These are phyloP conservation scores for Blastobotrys attinorum DNA, from an alignment of 805 yeast species.

Conservation along the genomic window DNA sequence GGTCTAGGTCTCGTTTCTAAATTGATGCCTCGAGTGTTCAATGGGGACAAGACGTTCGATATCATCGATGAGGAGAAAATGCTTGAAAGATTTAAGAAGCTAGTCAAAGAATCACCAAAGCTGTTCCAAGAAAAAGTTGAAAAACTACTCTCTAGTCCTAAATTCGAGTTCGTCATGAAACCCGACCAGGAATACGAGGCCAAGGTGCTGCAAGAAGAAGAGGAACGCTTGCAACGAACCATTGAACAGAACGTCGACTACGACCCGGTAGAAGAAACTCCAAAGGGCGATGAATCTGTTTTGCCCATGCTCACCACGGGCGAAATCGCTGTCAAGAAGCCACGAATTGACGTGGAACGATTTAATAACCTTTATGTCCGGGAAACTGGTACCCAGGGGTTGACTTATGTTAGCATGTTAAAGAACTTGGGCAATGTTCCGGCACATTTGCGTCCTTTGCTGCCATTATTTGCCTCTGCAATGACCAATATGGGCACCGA, in stretches of 20 bases:
- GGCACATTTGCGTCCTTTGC: slow-evolving; percentile 50
- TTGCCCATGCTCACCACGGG: slow-evolving; percentile 68
- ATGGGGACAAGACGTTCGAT: slow-evolving; percentile 68
- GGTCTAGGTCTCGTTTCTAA: slow-evolving; percentile 72
- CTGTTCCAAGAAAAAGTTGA: slow-evolving; percentile 56
- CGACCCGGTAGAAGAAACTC: slow-evolving; percentile 47
- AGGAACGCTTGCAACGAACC: slow-evolving; percentile 38
- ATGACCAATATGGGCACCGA: slow-evolving; percentile 83
- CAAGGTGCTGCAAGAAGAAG: slow-evolving; percentile 48
- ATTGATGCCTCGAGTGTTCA: slow-evolving; percentile 79
- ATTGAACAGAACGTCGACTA: slow-evolving; percentile 44
- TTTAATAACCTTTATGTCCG: slow-evolving; percentile 19
- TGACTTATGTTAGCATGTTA: slow-evolving; percentile 66
- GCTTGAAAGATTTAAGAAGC: slow-evolving; percentile 52
- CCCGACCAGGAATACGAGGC: slow-evolving; percentile 56
- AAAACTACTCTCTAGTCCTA: slow-evolving; percentile 45
- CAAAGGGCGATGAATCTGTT: slow-evolving; percentile 68
- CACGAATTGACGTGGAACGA: slow-evolving; percentile 15
- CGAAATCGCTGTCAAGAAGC: slow-evolving; percentile 52
- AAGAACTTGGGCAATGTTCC: slow-evolving; percentile 57
- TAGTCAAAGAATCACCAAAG: slow-evolving; percentile 45
- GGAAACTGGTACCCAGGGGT: slow-evolving; percentile 42
- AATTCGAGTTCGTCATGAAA: slow-evolving; percentile 65
- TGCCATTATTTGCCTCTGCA: slow-evolving; percentile 73
- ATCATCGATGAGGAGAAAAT: slow-evolving; percentile 56